These are phyloP conservation scores for Aotearoamyces nothofagi DNA, from an alignment of 2,329 filamentous ascomycete genomes.

Conservation along the genomic window DNA sequence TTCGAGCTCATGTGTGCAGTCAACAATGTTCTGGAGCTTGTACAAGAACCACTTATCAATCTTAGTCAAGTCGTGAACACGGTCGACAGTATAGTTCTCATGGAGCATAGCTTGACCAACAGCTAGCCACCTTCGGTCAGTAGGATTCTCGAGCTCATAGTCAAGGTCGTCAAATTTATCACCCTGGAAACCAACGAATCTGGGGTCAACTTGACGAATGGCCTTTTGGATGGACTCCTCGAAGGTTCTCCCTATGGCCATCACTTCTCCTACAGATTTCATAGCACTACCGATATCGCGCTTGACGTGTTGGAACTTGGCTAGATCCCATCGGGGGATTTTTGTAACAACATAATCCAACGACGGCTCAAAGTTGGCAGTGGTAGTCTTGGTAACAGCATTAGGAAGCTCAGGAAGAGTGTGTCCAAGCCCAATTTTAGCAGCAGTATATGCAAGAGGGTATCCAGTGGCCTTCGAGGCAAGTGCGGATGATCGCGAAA, in stretches of 20 bases:
- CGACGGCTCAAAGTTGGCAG: conserved; percentile 95
- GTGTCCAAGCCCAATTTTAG: conserved; percentile 95
- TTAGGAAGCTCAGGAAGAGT: conserved; percentile 92
- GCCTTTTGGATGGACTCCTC: conserved; percentile 99
- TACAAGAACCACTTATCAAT: conserved; percentile 99
- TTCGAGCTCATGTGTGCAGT: conserved; percentile 77
- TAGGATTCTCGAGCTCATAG: conserved; percentile 78
- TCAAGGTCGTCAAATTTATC: conserved; percentile 91
- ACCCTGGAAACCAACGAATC: conserved; percentile 84
- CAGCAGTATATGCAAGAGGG: conserved; percentile 90
- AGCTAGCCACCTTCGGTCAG: conserved; percentile 91
- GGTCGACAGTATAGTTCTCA: conserved; percentile 87
- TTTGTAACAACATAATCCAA: conserved; percentile 98
- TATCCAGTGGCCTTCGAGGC: conserved; percentile 98
- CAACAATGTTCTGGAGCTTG: conserved; percentile 95
- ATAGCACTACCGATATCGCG: conserved; percentile 94
- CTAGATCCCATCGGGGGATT: conserved; percentile 94
- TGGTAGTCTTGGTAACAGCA: conserved; percentile 95
- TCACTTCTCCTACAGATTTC: conserved; percentile 98
- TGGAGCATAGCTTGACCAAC: conserved; percentile 97
- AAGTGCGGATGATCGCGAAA: conserved; percentile 90
- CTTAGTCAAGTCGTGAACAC: conserved; percentile 85
- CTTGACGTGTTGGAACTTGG: conserved; percentile 98
- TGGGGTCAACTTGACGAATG: conserved; percentile 89
- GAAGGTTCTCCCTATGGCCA: conserved; percentile 97